These are phyloP conservation scores for Lachancea kluyveri DNA, from an alignment of 805 yeast species.

Conservation along the genomic window DNA sequence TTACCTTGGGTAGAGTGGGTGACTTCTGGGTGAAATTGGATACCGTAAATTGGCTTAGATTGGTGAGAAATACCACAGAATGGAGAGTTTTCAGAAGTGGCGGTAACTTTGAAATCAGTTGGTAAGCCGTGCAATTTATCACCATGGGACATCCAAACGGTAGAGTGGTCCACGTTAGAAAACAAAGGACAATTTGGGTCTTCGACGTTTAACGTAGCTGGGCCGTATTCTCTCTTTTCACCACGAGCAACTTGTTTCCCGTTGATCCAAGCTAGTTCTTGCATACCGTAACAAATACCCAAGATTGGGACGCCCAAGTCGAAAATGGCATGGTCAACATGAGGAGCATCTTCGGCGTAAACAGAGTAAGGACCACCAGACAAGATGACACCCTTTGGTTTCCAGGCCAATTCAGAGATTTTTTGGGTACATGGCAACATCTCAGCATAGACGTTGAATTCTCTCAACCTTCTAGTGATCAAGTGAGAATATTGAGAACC, in stretches of 20 bases:
- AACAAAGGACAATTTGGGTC: constrained; percentile 67
- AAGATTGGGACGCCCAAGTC: constrained; percentile 87
- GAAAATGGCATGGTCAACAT: constrained; percentile 92
- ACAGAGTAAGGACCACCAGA: constrained; percentile 99
- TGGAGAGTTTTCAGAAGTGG: constrained; percentile 91
- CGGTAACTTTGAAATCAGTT: constrained; percentile 80
- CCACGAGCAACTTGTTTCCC: constrained; percentile 90
- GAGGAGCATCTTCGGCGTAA: constrained; percentile 92
- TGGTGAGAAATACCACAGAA: constrained; percentile 86
- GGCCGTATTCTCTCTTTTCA: constrained; percentile 97
- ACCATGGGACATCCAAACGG: constrained; percentile 99
- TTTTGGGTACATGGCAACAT: constrained; percentile 99
- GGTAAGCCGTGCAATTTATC: constrained; percentile 92
- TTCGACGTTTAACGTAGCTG: constrained; percentile 77
- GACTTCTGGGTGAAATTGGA: constrained; percentile 99
- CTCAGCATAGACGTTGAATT: constrained; percentile 96
- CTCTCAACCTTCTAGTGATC: constrained; percentile 95
- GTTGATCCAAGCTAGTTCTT: constrained; percentile 96
- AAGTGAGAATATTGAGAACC: constrained; percentile 98
- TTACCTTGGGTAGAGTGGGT: constrained; percentile 94
- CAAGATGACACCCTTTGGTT: constrained; percentile 91
- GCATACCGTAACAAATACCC: constrained; percentile 99
- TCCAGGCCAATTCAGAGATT: constrained; percentile 86
- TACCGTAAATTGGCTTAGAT: constrained; percentile 74
- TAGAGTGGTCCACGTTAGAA: constrained; percentile 85